Conservation (phyloP, 2,329 filamentous ascomycete species). For the Rhinocladiella mackenziei region DNA sequence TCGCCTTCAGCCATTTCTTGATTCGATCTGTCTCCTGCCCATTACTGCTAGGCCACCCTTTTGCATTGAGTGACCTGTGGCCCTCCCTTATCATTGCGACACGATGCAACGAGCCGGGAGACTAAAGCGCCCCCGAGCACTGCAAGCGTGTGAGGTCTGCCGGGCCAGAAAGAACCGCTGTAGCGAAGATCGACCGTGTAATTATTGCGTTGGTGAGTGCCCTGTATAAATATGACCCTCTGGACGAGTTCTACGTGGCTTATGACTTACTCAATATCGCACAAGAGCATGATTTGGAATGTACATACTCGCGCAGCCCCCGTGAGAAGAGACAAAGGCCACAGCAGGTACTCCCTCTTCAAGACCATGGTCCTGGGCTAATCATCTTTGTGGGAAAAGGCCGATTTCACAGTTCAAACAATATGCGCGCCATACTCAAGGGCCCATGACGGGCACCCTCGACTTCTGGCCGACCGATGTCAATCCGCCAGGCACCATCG, state of each 20-base stretch:
- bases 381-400: background rate
- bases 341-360: background rate
- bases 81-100: background rate
- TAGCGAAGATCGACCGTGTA: constrained; percentile 45
- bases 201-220: constrained; percentile 43
- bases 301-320: constrained; percentile 36
- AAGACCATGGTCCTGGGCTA: background rate
- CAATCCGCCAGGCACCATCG: background rate
- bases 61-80: background rate
- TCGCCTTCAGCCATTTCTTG: constrained; percentile 35
- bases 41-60: background rate
- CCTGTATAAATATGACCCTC: background rate
- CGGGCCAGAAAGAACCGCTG: constrained; percentile 49
- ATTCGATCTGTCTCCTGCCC: background rate
- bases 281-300: constrained; percentile 36
- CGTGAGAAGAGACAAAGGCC: constrained; percentile 21
- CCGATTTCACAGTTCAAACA: constrained; percentile 1
- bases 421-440: background rate
- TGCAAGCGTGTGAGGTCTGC: constrained; percentile 47
- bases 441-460: background rate
- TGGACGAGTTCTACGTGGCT: background rate
- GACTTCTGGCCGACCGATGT: constrained; percentile 1
- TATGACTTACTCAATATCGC: constrained; percentile 21
- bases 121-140: constrained; percentile 40
- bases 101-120: constrained; percentile 9